Evolutionary conservation across 495 filamentous ascomycete genomes (phyloP).

Genomic region (Aspergillus nidulans): DNA sequence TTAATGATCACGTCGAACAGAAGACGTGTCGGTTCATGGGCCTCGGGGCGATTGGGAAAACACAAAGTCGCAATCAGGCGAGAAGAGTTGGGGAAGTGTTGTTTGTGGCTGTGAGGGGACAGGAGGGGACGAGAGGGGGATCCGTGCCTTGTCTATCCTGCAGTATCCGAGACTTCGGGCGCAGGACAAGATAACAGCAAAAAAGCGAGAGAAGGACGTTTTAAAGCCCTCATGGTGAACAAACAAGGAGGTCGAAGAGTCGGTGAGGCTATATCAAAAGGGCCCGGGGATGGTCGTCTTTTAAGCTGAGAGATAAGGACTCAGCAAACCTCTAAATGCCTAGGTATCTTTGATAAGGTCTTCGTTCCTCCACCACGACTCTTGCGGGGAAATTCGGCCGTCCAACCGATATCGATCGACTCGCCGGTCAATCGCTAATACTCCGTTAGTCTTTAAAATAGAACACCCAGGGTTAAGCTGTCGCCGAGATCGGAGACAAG

Average conservation of each 20-base stretch:
- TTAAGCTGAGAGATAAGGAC: slow-evolving; percentile 1
- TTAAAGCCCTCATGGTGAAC: slow-evolving; percentile 2
- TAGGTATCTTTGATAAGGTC: neutral
- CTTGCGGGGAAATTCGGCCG: neutral
- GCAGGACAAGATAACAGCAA: neutral
- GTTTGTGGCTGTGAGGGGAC: slow-evolving; percentile 6
- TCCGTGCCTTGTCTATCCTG: neutral
- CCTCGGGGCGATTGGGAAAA: neutral
- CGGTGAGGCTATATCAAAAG: slow-evolving; percentile 16
- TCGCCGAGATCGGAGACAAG: slow-evolving; percentile 9
- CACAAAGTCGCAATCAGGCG: neutral
- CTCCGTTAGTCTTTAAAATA: neutral
- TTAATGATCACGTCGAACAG: neutral
- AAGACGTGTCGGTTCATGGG: neutral
- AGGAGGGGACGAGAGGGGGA: neutral
- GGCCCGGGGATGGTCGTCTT: slow-evolving; percentile 1
- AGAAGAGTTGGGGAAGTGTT: slow-evolving; percentile 2
- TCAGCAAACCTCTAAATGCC: neutral
- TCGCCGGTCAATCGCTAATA: neutral
- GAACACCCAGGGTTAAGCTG: neutral
- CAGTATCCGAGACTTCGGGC: neutral
- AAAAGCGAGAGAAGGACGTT: neutral
- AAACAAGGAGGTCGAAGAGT: slow-evolving; percentile 12
- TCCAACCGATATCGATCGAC: neutral
- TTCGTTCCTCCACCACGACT: neutral